These are phyloP conservation scores for Casaregolazyma lundiana DNA, from an alignment of 1,139 yeast genomes.

Conservation along the genomic window DNA sequence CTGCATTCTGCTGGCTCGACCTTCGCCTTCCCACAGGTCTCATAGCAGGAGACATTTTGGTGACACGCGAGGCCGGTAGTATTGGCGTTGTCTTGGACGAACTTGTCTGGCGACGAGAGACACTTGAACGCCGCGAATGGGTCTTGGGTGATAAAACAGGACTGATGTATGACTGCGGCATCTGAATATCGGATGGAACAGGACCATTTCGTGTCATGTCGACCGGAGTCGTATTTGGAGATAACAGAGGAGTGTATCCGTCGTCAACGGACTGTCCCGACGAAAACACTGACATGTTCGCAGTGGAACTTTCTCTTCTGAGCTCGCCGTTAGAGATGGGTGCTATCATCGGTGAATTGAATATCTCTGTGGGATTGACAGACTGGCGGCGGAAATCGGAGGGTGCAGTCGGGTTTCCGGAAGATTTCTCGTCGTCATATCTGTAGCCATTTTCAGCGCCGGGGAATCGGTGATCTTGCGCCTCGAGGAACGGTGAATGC, in stretches of 20 bases:
- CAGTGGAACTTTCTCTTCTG: constrained; percentile 3
- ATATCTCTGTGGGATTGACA: constrained; percentile 25
- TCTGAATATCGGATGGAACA: constrained; percentile 26
- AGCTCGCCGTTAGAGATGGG: constrained; percentile 11
- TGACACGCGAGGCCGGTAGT: constrained; percentile 17
- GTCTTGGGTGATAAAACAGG: constrained; percentile 56
- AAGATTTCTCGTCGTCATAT: not conserved
- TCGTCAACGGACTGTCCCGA: constrained; percentile 16
- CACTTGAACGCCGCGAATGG: constrained; percentile 15
- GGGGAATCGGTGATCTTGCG: not conserved
- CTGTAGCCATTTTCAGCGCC: not conserved
- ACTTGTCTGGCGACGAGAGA: constrained; percentile 6
- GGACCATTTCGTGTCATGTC: constrained; percentile 35
- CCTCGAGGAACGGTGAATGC: constrained; percentile 8
- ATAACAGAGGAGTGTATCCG: constrained; percentile 63
- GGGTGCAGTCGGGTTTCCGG: not conserved
- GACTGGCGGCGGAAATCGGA: constrained; percentile 2
- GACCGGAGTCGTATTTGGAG: constrained; percentile 69
- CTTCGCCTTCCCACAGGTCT: constrained; percentile 20
- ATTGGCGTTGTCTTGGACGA: constrained; percentile 14
- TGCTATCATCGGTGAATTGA: constrained; percentile 23
- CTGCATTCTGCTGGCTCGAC: constrained; percentile 8
- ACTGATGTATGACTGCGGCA: constrained; percentile 37
- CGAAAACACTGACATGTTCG: constrained; percentile 6
- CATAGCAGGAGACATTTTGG: constrained; percentile 23